phyloP scores from a whole-genome alignment of 495 filamentous ascomycete genomes.

The Penicillium longicatenatum region DNA sequence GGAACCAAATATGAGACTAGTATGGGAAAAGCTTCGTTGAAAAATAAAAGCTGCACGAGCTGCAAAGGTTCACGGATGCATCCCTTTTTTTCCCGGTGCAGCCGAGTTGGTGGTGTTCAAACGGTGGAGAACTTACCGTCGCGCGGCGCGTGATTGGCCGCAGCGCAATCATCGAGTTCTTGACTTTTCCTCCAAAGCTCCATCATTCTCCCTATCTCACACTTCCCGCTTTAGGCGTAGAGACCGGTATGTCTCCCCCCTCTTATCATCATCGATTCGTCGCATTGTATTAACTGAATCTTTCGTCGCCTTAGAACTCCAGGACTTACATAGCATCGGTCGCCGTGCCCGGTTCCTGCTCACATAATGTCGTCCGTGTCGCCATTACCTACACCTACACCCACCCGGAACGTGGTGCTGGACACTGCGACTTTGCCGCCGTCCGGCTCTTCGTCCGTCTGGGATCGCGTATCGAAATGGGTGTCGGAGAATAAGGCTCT shows the following conservation, averaged over 20 bases:
- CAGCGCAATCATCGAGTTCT: slow-evolving; percentile 26
- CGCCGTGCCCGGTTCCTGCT: slow-evolving; percentile 22
- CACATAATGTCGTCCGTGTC: slow-evolving; percentile 49
- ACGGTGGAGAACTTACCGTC: slow-evolving; percentile 30
- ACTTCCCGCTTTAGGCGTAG: slow-evolving; percentile 26
- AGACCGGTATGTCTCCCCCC: slow-evolving; percentile 22
- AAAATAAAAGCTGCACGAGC: background rate
- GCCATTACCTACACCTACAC: slow-evolving; percentile 40
- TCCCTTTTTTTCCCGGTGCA: slow-evolving; percentile 9
- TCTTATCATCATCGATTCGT: slow-evolving; percentile 1
- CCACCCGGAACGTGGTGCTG: slow-evolving; percentile 48
- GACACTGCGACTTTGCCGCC: slow-evolving; percentile 52
- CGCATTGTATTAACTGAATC: slow-evolving; percentile 8
- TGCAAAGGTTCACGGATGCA: background rate
- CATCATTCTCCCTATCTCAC: slow-evolving; percentile 38
- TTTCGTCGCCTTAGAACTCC: slow-evolving; percentile 7
- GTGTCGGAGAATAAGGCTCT: slow-evolving; percentile 91
- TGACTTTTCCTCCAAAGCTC: slow-evolving; percentile 41
- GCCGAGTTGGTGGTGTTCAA: slow-evolving; percentile 8
- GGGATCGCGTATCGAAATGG: slow-evolving; percentile 90
- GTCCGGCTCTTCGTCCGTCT: slow-evolving; percentile 66
- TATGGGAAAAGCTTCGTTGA: background rate
- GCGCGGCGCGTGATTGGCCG: slow-evolving; percentile 42
- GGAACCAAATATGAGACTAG: background rate
- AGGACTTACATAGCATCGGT: slow-evolving; percentile 27